Evolutionary conservation across 2,329 filamentous ascomycete genomes (phyloP), one percentile per base, ranked within the genome.

Genomic region (Neonectria punicea): DNA sequence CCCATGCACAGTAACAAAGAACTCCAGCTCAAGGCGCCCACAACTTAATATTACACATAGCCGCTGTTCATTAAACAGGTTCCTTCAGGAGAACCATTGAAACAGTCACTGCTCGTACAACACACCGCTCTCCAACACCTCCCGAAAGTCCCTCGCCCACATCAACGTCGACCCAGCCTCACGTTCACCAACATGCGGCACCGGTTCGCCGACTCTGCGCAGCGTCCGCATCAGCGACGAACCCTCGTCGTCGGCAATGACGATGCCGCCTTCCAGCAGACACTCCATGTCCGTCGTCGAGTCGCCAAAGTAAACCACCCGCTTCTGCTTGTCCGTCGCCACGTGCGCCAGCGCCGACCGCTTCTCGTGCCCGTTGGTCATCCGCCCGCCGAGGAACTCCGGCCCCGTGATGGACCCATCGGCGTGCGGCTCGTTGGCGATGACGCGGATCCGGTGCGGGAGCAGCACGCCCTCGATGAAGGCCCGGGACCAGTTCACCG

Each of bases 201-300:
- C 81, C 9, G 67, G 62, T 16, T 80, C 63, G 2, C 80, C 79
- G 0, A 85, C 58, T 13, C 82, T 78, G 3, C 66, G 63, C 30
- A 85, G 67, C 4, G 79, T 78, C 51, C 67, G 69, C 53, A 84
- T 62, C 39, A 85, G 70, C 22, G 70, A 67, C n/a, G 70, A 76
- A 5, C 64, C 69, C 63, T 77, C 77, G 16, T 76, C 70, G 41
- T 81, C 72, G 1, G 82, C 79, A 43, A 89, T 79, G 46, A 85
- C 81, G 22, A 88, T 75, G 4, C 86, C 87, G 6, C 77, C 75
- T 22, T 75, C 72, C 4, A 87, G 68, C 41, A 89, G 74, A 63
- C 86, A 89, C 71, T 84, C 82, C 61, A 89, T 74, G 72, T 89
- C 87, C 2, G 86, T 88, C 2, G 81, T 81, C 30, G 86, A 87